Conservation (phyloP, 2,329 filamentous ascomycete genomes). For the Trichothecium sympodiale region DNA sequence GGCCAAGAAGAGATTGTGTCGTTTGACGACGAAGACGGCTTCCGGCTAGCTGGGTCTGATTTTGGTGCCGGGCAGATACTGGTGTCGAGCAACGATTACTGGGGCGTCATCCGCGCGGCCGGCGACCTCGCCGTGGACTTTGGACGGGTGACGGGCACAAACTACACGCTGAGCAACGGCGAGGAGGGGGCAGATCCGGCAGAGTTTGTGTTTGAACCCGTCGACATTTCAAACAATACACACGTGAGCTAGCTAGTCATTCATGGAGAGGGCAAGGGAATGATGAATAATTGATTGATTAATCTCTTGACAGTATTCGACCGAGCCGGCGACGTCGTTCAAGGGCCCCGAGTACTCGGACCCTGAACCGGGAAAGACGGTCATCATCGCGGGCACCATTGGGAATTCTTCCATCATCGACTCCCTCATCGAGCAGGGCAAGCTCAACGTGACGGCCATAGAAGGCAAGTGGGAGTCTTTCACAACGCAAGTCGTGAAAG, state of each 20-base stretch:
- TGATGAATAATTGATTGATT: no score
- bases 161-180: constrained; percentile 47
- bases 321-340: constrained; percentile 4
- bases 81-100: constrained; percentile 49
- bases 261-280: no score
- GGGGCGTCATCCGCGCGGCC: constrained; percentile 57
- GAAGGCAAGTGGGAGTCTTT: constrained; percentile 45
- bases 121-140: constrained; percentile 59
- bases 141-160: constrained; percentile 56
- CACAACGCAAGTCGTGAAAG: constrained; percentile 32
- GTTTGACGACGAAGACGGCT: constrained; percentile 1
- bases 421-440: constrained; percentile 4
- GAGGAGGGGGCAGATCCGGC: constrained; percentile 22
- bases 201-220: constrained; percentile 29
- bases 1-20: constrained; percentile 5
- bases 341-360: constrained; percentile 31
- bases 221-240: constrained; percentile 35
- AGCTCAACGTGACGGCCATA: constrained; percentile 12
- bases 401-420: constrained; percentile 1
- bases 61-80: constrained; percentile 35
- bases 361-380: constrained; percentile 19
- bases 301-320: neutral
- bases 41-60: constrained; percentile 23
- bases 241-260: no score
- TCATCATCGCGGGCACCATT: constrained; percentile 2